Evolutionary conservation across 1,284 basidiomycete species (phyloP).

Genomic region (Termitomyces sp.): DNA sequence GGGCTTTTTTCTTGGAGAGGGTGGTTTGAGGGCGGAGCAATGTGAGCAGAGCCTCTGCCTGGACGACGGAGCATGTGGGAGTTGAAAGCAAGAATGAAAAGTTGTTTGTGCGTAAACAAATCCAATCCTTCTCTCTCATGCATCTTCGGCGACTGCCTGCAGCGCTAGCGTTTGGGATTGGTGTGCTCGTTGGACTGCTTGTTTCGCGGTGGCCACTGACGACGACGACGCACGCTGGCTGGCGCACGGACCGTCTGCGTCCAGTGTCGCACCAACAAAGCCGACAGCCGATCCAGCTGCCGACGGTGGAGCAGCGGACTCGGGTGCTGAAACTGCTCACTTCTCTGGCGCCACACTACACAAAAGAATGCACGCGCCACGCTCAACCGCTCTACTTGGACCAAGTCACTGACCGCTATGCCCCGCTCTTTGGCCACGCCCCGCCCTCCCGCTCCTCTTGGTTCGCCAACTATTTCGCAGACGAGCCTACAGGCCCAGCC

Average conservation of each 20-base stretch:
- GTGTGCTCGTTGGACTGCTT: slow-evolving; percentile 31
- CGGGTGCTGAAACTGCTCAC: slow-evolving; percentile 84
- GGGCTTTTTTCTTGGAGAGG: slow-evolving; percentile 36
- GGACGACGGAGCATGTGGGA: slow-evolving; percentile 56
- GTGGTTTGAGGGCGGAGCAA: slow-evolving; percentile 48
- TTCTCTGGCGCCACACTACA: slow-evolving; percentile 84
- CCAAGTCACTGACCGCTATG: slow-evolving; percentile 82
- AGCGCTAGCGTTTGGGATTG: slow-evolving; percentile 54
- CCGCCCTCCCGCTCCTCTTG: slow-evolving; percentile 57
- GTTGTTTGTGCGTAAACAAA: no score
- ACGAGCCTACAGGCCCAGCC: slow-evolving; percentile 41
- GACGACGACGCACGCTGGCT: slow-evolving; percentile 54
- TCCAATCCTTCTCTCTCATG: not conserved
- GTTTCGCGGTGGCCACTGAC: slow-evolving; percentile 27
- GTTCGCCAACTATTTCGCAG: slow-evolving; percentile 51
- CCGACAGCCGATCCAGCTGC: slow-evolving; percentile 59
- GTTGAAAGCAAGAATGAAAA: slow-evolving; percentile 12
- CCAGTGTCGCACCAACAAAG: slow-evolving; percentile 46
- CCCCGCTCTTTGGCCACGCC: slow-evolving; percentile 74
- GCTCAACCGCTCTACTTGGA: slow-evolving; percentile 79
- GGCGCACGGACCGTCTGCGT: slow-evolving; percentile 37
- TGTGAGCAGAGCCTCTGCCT: slow-evolving; percentile 48
- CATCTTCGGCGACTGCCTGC: slow-evolving; percentile 41
- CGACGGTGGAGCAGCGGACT: slow-evolving; percentile 73
- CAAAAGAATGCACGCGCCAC: slow-evolving; percentile 81